phyloP scores from a whole-genome alignment of 306 rosid species.

The Cucurbita maxima region DNA sequence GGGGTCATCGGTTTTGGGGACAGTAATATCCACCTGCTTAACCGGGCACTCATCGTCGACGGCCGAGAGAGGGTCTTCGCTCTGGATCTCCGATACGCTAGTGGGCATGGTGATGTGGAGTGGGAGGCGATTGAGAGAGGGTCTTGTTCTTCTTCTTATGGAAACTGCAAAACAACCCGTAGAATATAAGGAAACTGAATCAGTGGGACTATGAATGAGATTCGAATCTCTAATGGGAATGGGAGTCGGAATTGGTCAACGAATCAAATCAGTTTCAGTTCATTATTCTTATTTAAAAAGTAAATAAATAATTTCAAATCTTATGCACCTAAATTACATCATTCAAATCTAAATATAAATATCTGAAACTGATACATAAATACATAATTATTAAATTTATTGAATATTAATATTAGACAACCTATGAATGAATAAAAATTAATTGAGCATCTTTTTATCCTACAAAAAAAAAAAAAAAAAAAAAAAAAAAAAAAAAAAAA shows the following conservation, averaged over 20 bases:
- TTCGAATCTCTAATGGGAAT: neutral
- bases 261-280: neutral
- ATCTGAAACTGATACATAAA: no score
- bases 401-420: no score
- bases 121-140: neutral
- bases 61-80: neutral
- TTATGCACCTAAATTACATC: no score
- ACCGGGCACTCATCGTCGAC: constrained; percentile 27
- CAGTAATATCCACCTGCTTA: constrained; percentile 59
- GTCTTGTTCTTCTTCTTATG: neutral
- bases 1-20: constrained; percentile 68
- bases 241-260: neutral
- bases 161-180: neutral
- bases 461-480: no score
- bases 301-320: no score
- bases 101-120: neutral
- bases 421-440: no score
- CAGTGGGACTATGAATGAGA: no score
- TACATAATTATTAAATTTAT: no score
- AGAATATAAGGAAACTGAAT: neutral
- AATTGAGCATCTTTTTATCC: no score
- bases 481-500: no score
- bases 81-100: constrained; percentile 5
- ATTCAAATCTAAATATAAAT: no score
- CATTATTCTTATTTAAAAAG: no score